These are phyloP conservation scores for Cucumis cinereus DNA, from an alignment of 306 rosid species.

Conservation along the genomic window DNA sequence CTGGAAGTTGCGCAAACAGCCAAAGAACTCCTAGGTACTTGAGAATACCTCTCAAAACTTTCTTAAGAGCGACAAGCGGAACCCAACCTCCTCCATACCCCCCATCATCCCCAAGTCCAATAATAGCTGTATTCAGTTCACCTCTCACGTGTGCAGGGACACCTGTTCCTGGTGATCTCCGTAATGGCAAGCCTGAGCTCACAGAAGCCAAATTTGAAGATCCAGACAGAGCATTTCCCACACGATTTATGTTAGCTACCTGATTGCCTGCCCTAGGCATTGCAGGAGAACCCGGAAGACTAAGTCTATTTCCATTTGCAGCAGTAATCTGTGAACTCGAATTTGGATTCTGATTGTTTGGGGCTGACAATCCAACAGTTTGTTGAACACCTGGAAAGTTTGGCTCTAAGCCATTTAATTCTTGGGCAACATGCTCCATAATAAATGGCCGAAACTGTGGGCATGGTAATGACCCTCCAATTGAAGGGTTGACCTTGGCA, in stretches of 20 bases:
- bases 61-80: constrained; percentile 96
- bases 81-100: constrained; percentile 99
- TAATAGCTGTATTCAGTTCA: constrained; percentile 92
- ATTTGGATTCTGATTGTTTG: constrained; percentile 54
- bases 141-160: constrained; percentile 98
- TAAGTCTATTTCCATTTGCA: constrained; percentile 74
- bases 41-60: constrained; percentile 93
- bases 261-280: constrained; percentile 70
- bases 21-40: constrained; percentile 97
- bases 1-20: constrained; percentile 97
- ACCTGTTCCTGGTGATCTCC: constrained; percentile 81
- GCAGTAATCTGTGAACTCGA: constrained; percentile 46
- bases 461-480: constrained; percentile 95
- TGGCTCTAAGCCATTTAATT: constrained; percentile 84
- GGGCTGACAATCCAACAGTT: constrained; percentile 51
- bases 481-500: constrained; percentile 68
- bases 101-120: constrained; percentile 99
- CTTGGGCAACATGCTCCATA: constrained; percentile 99
- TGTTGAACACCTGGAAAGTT: constrained; percentile 59
- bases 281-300: constrained; percentile 54
- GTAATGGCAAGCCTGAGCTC: constrained; percentile 47
- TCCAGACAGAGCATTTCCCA: constrained; percentile 69
- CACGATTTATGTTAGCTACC: constrained; percentile 58
- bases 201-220: constrained; percentile 67
- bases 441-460: constrained; percentile 98